Percentiles rank a stretch among this genome's conserved stretches.
phyloP scores from a whole-genome alignment of 306 rosid genomes.

The Hippophae rhamnoides region DNA sequence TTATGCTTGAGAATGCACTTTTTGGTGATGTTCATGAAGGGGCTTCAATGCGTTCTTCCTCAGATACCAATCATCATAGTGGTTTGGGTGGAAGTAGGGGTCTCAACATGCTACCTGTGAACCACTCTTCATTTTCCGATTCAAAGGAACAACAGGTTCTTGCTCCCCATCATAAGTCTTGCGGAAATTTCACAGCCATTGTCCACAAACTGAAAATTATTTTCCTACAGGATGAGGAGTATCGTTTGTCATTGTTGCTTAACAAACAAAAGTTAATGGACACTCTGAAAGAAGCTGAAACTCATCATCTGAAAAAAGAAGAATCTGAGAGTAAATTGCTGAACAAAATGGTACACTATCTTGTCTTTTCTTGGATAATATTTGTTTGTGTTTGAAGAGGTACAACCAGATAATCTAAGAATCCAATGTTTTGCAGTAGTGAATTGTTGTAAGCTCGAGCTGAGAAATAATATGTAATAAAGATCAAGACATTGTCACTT shows the following conservation, averaged over 20 bases:
- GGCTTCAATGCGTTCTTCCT: conserved; percentile 17
- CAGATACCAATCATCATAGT: conserved; percentile 32
- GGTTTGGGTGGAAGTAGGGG: conserved; percentile 22
- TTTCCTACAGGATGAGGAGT: conserved; percentile 49
- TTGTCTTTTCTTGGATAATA: conserved; percentile 2
- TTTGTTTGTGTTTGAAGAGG: conserved; percentile 6
- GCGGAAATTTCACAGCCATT: background rate
- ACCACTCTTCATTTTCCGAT: conserved; percentile 23
- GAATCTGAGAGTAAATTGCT: conserved; percentile 21
- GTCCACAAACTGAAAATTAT: conserved; percentile 11
- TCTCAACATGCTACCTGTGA: conserved; percentile 18
- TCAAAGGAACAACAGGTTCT: conserved; percentile 58
- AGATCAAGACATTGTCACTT: too few species aligned
- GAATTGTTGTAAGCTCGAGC: too few species aligned
- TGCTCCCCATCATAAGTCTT: conserved; percentile 13
- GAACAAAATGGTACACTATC: conserved; percentile 25
- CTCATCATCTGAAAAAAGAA: conserved; percentile 27
- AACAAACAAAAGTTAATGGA: conserved; percentile 41
- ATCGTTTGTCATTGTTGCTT: conserved; percentile 35
- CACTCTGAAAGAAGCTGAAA: conserved; percentile 30
- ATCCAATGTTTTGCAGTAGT: too few species aligned
- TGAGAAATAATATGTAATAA: too few species aligned
- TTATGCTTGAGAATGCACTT: conserved; percentile 53
- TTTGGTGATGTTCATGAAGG: conserved; percentile 31
- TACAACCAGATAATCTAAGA: background rate